These are phyloP conservation scores for Corymbia calophylla DNA, from an alignment of 441 rosid species.

Conservation along the genomic window DNA sequence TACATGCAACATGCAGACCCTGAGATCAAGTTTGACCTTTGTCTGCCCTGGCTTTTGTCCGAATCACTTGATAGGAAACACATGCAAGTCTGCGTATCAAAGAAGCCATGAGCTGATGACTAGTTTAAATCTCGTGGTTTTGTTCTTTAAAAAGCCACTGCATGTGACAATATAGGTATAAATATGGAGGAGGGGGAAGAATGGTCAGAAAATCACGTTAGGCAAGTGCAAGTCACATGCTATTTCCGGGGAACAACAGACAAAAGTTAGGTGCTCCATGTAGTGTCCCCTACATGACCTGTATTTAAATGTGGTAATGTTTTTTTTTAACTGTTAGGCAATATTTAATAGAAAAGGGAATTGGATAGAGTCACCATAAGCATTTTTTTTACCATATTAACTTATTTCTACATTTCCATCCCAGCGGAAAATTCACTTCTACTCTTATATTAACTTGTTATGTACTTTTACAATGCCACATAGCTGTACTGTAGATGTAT, in stretches of 20 bases:
- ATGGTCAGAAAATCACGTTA: neutral
- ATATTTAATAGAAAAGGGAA: neutral
- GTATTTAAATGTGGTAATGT: neutral
- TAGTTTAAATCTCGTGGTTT: neutral
- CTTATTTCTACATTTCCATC: neutral
- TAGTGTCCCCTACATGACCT: neutral
- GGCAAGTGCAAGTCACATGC: neutral
- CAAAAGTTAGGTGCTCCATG: neutral
- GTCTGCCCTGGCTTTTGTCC: neutral
- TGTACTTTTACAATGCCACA: neutral
- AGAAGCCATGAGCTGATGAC: neutral
- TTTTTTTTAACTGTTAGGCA: neutral
- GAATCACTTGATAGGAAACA: neutral
- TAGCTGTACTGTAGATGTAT: neutral
- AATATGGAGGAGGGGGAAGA: neutral
- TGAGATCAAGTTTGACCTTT: neutral
- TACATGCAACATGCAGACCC: neutral
- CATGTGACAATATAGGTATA: neutral
- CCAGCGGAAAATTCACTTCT: neutral
- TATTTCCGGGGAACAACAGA: neutral
- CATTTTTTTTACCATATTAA: neutral
- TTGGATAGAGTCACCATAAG: neutral
- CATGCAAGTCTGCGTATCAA: neutral
- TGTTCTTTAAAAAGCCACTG: neutral
- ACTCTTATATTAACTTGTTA: too few relatives aligned